Conservation (phyloP, 768 basidiomycete species). For the Russula olivacea region DNA sequence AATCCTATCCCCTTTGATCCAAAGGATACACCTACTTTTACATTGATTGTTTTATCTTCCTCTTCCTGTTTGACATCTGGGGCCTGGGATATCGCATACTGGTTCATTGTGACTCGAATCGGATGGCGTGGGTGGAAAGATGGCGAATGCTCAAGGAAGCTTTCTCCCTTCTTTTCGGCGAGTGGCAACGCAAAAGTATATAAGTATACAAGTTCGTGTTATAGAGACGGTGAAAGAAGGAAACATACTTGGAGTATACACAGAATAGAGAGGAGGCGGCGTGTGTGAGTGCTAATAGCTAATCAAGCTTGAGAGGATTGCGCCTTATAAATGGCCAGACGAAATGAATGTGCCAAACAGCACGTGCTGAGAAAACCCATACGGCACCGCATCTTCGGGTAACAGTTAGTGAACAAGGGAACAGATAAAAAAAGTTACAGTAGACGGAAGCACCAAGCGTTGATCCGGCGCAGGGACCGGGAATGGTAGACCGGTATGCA, state of each 20-base stretch:
- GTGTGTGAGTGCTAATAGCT: not conserved
- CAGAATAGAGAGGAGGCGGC: conserved; percentile 1
- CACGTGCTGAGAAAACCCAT: conserved; percentile 22
- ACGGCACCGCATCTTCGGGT: too few relatives aligned
- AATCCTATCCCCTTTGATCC: not conserved
- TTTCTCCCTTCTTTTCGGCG: not conserved
- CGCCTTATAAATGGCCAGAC: not conserved
- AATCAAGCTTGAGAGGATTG: conserved; percentile 9
- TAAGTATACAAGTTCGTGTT: too few relatives aligned
- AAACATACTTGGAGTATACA: too few relatives aligned
- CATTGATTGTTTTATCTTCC: conserved; percentile 60
- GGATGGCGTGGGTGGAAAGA: not conserved
- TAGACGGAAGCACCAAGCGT: too few relatives aligned
- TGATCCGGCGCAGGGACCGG: too few relatives aligned
- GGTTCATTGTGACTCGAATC: conserved; percentile 9
- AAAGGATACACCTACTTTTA: conserved; percentile 51
- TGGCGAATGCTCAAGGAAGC: not conserved
- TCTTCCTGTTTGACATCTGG: conserved; percentile 36
- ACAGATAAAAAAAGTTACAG: too few relatives aligned
- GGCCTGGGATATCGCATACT: not conserved
- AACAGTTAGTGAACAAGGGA: too few relatives aligned
- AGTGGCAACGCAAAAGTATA: not conserved
- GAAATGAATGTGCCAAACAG: not conserved
- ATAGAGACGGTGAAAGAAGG: too few relatives aligned
- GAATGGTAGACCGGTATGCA: too few relatives aligned